phyloP scores from a whole-genome alignment of 257 asterid species.

The Nicotiana undulata region DNA sequence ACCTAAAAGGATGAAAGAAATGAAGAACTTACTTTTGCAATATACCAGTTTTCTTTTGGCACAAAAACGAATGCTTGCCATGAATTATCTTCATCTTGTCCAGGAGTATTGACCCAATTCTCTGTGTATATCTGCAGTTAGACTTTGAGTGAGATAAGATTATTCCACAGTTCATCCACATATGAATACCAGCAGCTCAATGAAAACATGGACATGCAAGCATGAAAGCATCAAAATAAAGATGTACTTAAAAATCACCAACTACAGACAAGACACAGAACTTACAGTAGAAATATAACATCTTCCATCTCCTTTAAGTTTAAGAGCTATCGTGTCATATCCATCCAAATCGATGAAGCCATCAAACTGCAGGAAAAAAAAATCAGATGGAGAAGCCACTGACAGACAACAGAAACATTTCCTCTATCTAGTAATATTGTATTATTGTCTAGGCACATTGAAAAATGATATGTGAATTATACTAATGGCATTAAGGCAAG shows the following conservation, averaged over 20 bases:
- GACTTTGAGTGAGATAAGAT: constrained; percentile 12
- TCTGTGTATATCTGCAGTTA: constrained; percentile 82
- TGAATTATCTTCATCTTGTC: constrained; percentile 96
- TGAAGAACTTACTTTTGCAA: constrained; percentile 60
- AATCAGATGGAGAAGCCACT: constrained; percentile 3
- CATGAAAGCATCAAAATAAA: background rate
- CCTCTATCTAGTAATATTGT: background rate
- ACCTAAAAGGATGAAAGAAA: constrained; percentile 7
- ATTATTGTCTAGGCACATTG: background rate
- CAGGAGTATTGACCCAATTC: constrained; percentile 98
- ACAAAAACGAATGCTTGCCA: constrained; percentile 94
- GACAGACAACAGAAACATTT: background rate
- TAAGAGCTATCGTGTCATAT: constrained; percentile 71
- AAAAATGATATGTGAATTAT: background rate
- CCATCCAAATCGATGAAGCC: constrained; percentile 91
- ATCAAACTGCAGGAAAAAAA: constrained; percentile 56
- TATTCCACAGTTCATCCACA: background rate
- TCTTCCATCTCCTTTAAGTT: constrained; percentile 93
- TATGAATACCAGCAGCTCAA: background rate
- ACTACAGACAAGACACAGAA: constrained; percentile 15
- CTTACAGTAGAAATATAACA: constrained; percentile 96
- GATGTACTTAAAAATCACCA: background rate
- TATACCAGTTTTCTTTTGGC: constrained; percentile 86
- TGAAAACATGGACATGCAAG: background rate
- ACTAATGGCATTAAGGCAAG: background rate